phyloP scores from a whole-genome alignment of 495 filamentous ascomycete species.

The Talaromyces stipitatus region DNA sequence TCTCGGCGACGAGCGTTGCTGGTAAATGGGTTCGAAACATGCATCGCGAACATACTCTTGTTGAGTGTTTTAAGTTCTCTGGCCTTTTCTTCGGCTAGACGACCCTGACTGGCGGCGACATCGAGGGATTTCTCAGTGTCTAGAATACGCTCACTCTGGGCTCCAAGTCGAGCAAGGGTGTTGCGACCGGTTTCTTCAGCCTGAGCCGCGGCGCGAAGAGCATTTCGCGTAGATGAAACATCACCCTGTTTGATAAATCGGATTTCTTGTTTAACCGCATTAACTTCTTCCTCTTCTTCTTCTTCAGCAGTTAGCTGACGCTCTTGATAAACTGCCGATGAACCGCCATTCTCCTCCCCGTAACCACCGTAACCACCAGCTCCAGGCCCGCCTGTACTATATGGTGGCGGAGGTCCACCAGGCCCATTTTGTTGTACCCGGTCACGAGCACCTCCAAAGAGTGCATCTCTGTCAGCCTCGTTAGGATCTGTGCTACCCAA shows the following conservation, averaged over 20 bases:
- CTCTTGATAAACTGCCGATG: conserved; percentile 55
- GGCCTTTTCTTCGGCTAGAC: conserved; percentile 66
- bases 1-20: conserved; percentile 46
- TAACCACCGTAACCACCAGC: conserved; percentile 35
- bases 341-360: conserved; percentile 36
- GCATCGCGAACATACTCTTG: conserved; percentile 75
- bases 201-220: conserved; percentile 55
- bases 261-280: conserved; percentile 66
- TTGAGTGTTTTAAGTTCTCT: conserved; percentile 70
- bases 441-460: conserved; percentile 59
- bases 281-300: conserved; percentile 61
- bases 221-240: conserved; percentile 62
- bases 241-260: conserved; percentile 68
- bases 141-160: conserved; percentile 69
- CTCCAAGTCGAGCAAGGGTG: conserved; percentile 62
- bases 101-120: conserved; percentile 56
- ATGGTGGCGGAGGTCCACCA: conserved; percentile 30
- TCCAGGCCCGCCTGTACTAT: conserved; percentile 27
- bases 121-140: conserved; percentile 72
- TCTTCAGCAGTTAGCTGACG: conserved; percentile 70
- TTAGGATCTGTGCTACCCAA: conserved; percentile 50
- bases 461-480: conserved; percentile 51
- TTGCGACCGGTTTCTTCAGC: conserved; percentile 63
- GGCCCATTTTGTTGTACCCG: conserved; percentile 36
- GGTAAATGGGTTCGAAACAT: conserved; percentile 68